Evolutionary conservation across 2,329 filamentous ascomycete species (phyloP).

Genomic region (Penicillium capsulatum): DNA sequence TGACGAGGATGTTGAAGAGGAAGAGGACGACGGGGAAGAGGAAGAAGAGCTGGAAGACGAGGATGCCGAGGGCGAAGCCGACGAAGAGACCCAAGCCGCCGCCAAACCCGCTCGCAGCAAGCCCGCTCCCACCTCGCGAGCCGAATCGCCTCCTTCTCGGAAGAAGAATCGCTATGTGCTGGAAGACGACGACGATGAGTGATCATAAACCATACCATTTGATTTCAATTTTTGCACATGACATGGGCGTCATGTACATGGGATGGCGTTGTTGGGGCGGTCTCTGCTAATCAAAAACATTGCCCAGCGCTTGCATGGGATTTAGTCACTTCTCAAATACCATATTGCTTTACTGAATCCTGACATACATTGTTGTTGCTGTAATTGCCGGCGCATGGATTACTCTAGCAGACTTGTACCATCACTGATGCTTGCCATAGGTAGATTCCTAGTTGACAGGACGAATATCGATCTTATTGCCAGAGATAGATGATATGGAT

Average conservation of each 20-base stretch:
- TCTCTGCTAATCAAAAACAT: constrained; percentile 1
- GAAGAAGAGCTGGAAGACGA: constrained; percentile 43
- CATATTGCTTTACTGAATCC: no score
- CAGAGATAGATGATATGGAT: no score
- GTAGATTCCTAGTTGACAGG: no score
- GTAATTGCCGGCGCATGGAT: no score
- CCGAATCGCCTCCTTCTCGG: constrained; percentile 27
- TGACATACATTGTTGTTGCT: no score
- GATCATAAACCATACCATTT: constrained; percentile 11
- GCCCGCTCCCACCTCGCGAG: constrained; percentile 22
- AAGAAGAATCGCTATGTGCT: constrained; percentile 48
- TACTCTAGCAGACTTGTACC: no score
- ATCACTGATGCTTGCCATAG: no score
- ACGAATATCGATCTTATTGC: no score
- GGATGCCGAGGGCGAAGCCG: constrained; percentile 45
- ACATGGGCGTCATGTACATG: constrained; percentile 16
- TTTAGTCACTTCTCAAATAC: no score
- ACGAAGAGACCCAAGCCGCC: constrained; percentile 30
- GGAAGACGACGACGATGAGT: constrained; percentile 48
- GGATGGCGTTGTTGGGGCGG: constrained; percentile 13
- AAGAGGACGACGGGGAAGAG: constrained; percentile 43
- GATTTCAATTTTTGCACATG: constrained; percentile 12
- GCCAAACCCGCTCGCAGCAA: constrained; percentile 27
- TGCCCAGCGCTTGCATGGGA: no score
- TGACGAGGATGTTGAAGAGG: constrained; percentile 48